These are phyloP conservation scores for Debaryomyces sp. DNA, from an alignment of 1,139 yeast species.

Conservation along the genomic window DNA sequence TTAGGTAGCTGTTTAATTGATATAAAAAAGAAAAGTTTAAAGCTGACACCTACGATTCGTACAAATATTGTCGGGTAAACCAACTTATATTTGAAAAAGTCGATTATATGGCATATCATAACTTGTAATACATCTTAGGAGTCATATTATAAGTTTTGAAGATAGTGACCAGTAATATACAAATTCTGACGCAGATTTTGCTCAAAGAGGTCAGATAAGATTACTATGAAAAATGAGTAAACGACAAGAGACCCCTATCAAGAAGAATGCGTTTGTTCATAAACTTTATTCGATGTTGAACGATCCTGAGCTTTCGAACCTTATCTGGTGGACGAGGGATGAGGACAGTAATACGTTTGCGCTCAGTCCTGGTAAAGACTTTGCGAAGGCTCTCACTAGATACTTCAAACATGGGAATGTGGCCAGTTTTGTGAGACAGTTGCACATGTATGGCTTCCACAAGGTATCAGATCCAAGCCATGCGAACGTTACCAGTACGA, in stretches of 20 bases:
- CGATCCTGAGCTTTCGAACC: slow-evolving; percentile 47
- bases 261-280: slow-evolving; percentile 66
- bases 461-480: slow-evolving; percentile 49
- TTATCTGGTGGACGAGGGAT: slow-evolving; percentile 79
- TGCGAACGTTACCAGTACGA: background rate
- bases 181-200: background rate
- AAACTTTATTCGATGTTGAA: slow-evolving; percentile 62
- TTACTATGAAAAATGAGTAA: slow-evolving; percentile 20
- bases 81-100: background rate
- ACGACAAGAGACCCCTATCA: slow-evolving; percentile 33
- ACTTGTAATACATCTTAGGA: background rate
- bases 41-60: background rate
- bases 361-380: slow-evolving; percentile 57
- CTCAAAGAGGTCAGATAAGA: background rate
- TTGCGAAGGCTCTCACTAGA: slow-evolving; percentile 43
- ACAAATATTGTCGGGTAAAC: background rate
- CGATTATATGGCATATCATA: background rate
- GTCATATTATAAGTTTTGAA: background rate
- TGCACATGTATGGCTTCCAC: slow-evolving; percentile 54
- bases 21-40: background rate
- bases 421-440: slow-evolving; percentile 49
- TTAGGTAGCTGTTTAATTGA: background rate
- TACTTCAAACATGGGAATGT: slow-evolving; percentile 52
- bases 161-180: background rate
- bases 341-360: slow-evolving; percentile 63